Base-by-base conservation (phyloP, 176 grass and related monocot species). In the Typha latifolia region DNA sequence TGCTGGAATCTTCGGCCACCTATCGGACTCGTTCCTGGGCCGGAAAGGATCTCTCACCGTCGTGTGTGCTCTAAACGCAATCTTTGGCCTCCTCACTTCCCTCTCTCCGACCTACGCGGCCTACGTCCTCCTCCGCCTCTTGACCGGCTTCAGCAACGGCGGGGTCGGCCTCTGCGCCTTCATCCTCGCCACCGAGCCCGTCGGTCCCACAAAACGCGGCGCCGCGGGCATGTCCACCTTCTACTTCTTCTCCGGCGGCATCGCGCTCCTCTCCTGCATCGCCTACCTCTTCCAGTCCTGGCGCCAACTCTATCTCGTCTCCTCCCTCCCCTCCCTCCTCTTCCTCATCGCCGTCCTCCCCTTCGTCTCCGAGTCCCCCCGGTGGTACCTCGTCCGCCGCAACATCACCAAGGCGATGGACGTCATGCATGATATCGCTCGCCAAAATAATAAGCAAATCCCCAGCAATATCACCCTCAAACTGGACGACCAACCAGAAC, bases 171-270 rank as follows among this genome's bases (percentile, higher is more conserved):
- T 89, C 14, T 84, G 84, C 22, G 64, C 88, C 16, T 97, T 92
- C 66, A 83, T 97, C 14, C 93, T 97, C 14, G 85, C 85, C 62
- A 97, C 93, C 13, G 93, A 97, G 66, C 93, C 93, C 53, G 62
- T 88, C 24, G 88, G 92, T 0, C 82, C 82, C 11, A 37, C 79
- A 20, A 77, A 64, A 10, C 88, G 88, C 10, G 88, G 82, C 7
- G 48, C 31, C 31, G 88, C 66, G 0, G 92, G 88, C 29, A 96
- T 89, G 82, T 91, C 78, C 23, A 80, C 88, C 4, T 88, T 91
- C 49, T 91, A 96, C 75, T 91, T 91, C 75, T 96, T 91, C 82
- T 96, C 88, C 4, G 77, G 66, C 51, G 93, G 88, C 77, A 97
- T 92, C 37, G 88, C 85, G 0, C 53, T 70, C 0, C 89, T 92